These are phyloP conservation scores for Aspergillus cristatus DNA, from an alignment of 495 filamentous ascomycete species.

Conservation along the genomic window DNA sequence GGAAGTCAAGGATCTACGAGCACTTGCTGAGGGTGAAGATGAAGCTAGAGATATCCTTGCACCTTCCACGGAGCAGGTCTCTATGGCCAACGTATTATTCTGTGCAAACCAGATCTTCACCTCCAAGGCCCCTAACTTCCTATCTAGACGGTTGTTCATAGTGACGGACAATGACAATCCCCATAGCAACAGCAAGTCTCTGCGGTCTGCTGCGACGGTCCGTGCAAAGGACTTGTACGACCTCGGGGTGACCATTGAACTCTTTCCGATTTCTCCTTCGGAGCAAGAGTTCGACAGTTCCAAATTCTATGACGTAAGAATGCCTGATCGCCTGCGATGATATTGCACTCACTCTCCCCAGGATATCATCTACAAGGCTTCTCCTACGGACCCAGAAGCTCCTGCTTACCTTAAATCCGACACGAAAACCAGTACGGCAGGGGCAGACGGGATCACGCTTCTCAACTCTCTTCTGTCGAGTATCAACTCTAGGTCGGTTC, in stretches of 20 bases:
- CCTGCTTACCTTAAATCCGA: constrained; percentile 43
- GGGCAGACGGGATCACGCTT: constrained; percentile 68
- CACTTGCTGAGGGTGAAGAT: constrained; percentile 65
- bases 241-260: constrained; percentile 82
- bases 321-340: neutral
- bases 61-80: constrained; percentile 57
- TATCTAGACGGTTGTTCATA: constrained; percentile 84
- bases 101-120: constrained; percentile 96
- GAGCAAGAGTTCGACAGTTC: constrained; percentile 70
- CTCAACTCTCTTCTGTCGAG: constrained; percentile 76
- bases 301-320: constrained; percentile 89
- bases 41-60: constrained; percentile 53
- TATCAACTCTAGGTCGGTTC: constrained; percentile 81
- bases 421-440: constrained; percentile 38
- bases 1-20: constrained; percentile 73
- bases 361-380: constrained; percentile 70
- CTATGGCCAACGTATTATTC: constrained; percentile 88
- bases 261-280: constrained; percentile 78
- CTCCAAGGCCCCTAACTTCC: constrained; percentile 87
- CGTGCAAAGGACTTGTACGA: constrained; percentile 95
- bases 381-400: constrained; percentile 57
- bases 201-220: constrained; percentile 67
- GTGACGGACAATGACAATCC: constrained; percentile 94
- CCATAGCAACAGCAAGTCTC: constrained; percentile 57
- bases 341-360: constrained; percentile 17